Evolutionary conservation across 1,139 yeast genomes (phyloP).

Genomic region (Yamadazyma siamensis): DNA sequence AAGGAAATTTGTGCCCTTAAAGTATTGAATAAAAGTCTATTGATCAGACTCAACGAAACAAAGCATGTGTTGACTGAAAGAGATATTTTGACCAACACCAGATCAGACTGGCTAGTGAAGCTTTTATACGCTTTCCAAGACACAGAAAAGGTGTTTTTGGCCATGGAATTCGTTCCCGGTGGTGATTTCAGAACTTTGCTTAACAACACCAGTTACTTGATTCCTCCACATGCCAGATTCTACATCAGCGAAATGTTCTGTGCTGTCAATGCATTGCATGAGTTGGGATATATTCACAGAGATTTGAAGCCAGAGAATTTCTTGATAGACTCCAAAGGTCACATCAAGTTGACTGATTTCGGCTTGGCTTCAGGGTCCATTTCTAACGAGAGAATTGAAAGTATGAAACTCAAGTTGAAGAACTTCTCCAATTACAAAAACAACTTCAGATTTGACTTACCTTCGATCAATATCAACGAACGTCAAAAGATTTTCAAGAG

Average conservation of each 20-base stretch:
- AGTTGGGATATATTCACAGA: constrained; percentile 93
- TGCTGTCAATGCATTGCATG: constrained; percentile 89
- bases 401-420: constrained; percentile 82
- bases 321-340: constrained; percentile 90
- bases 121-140: constrained; percentile 94
- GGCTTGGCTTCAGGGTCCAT: constrained; percentile 97
- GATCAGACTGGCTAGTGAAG: constrained; percentile 95
- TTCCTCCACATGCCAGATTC: constrained; percentile 94
- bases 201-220: constrained; percentile 87
- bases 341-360: constrained; percentile 93
- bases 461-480: constrained; percentile 76
- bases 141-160: constrained; percentile 81
- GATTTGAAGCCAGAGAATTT: constrained; percentile 98
- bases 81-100: constrained; percentile 90
- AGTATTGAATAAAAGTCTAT: constrained; percentile 80
- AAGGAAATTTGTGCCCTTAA: constrained; percentile 94
- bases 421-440: constrained; percentile 57
- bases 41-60: constrained; percentile 89
- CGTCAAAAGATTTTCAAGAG: constrained; percentile 83
- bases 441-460: constrained; percentile 57
- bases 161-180: constrained; percentile 99
- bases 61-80: constrained; percentile 95
- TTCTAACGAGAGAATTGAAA: constrained; percentile 88
- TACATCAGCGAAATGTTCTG: constrained; percentile 96
- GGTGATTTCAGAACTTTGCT: constrained; percentile 96